A percentile compares a stretch with the other conserved stretches of the same genome.
These are phyloP conservation scores for Zoysia matrella DNA, from an alignment of 202 grass and related monocot genomes.

Conservation along the genomic window DNA sequence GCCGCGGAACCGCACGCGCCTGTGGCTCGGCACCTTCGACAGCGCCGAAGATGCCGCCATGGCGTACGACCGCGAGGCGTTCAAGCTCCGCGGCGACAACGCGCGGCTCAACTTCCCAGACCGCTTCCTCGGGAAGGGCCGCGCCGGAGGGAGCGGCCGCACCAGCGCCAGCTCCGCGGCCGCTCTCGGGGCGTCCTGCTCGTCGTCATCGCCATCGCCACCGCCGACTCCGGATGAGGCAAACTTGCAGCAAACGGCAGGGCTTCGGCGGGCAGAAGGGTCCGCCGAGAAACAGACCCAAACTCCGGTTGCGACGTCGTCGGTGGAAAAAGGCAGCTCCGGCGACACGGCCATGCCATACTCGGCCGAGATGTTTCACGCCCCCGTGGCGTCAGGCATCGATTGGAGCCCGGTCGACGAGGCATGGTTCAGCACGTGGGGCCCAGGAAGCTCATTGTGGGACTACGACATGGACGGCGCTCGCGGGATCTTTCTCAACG, in stretches of 20 bases:
- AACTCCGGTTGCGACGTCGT: not conserved
- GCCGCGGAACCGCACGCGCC: slow-evolving; percentile 79
- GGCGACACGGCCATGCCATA: not conserved
- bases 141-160: slow-evolving; percentile 53
- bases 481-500: slow-evolving; percentile 63
- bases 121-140: slow-evolving; percentile 71
- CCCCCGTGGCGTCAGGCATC: slow-evolving; percentile 22
- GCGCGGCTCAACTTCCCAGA: slow-evolving; percentile 1
- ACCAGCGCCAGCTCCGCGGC: slow-evolving; percentile 38
- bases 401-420: slow-evolving; percentile 75
- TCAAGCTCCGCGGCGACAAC: too few relatives aligned
- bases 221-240: slow-evolving; percentile 53
- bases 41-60: slow-evolving; percentile 92
- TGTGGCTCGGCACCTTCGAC: slow-evolving; percentile 99
- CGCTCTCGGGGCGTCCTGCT: slow-evolving; percentile 18
- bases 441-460: slow-evolving; percentile 84
- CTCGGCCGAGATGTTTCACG: slow-evolving; percentile 20
- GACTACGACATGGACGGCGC: slow-evolving; percentile 81
- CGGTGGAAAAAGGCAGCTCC: not conserved
- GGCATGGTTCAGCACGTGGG: slow-evolving; percentile 83
- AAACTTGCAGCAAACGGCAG: slow-evolving; percentile 2
- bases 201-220: slow-evolving; percentile 57
- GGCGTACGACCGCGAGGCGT: slow-evolving; percentile 65
- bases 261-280: not conserved
- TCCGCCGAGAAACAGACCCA: slow-evolving; percentile 14